phyloP scores from a whole-genome alignment of 2,329 filamentous ascomycete genomes.

The Westerdykella sp. region DNA sequence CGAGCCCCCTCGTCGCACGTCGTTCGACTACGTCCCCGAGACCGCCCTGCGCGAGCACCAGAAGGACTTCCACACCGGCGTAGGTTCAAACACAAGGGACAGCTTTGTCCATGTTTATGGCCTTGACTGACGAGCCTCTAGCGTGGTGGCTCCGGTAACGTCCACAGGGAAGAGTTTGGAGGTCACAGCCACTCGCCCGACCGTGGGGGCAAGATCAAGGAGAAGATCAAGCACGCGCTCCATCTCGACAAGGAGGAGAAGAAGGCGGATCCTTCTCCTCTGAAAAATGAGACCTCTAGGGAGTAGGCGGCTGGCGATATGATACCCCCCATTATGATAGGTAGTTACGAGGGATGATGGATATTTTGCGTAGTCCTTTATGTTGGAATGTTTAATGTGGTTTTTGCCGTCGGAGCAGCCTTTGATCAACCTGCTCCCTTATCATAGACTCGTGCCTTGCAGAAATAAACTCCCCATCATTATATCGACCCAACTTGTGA shows the following conservation, averaged over 20 bases:
- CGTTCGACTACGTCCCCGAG: slow-evolving; percentile 42
- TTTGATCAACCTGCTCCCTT: neutral
- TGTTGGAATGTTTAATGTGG: neutral
- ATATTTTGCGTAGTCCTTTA: neutral
- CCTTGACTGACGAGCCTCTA: slow-evolving; percentile 5
- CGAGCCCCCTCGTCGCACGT: slow-evolving; percentile 19
- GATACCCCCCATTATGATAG: slow-evolving; percentile 2
- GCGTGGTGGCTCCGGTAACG: slow-evolving; percentile 44
- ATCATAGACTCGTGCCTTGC: neutral
- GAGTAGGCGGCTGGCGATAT: slow-evolving; percentile 2
- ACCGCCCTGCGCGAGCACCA: slow-evolving; percentile 34
- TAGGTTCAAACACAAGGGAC: slow-evolving; percentile 14
- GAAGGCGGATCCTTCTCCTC: slow-evolving; percentile 26
- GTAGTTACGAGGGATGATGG: too few relatives aligned
- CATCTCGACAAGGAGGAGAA: slow-evolving; percentile 31
- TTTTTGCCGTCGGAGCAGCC: neutral
- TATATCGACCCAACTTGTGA: too few relatives aligned
- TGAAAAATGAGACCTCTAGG: slow-evolving; percentile 17
- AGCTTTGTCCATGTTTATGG: slow-evolving; percentile 2
- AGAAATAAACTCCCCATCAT: too few relatives aligned
- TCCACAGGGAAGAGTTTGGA: slow-evolving; percentile 44
- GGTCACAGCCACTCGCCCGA: slow-evolving; percentile 38
- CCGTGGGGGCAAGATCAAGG: slow-evolving; percentile 32
- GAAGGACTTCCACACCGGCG: slow-evolving; percentile 46
- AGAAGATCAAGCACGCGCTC: slow-evolving; percentile 42